Evolutionary conservation across 1,284 basidiomycete species (phyloP).

Genomic region (Rhodotorula glutinis): DNA sequence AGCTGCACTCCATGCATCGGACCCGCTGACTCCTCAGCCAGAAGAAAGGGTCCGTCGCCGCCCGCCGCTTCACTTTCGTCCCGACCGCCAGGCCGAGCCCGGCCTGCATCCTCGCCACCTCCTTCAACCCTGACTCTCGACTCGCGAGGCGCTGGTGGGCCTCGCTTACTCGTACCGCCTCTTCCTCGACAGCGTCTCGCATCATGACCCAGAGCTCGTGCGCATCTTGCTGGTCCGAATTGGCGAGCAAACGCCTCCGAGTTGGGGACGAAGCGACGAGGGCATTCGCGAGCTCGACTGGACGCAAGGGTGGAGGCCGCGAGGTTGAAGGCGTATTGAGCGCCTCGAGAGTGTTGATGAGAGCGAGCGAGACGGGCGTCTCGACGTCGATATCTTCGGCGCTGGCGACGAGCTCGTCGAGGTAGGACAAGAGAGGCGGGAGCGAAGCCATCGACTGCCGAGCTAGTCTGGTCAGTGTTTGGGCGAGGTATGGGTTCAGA

Average conservation of each 20-base stretch:
- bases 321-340: conserved; percentile 44
- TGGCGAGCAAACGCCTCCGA: conserved; percentile 65
- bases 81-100: conserved; percentile 6
- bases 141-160: conserved; percentile 5
- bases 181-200: conserved; percentile 79
- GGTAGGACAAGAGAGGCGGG: conserved; percentile 57
- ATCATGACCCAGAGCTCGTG: conserved; percentile 91
- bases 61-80: neutral
- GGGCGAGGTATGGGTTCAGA: no score
- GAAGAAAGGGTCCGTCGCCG: conserved; percentile 56
- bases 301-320: conserved; percentile 62
- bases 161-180: conserved; percentile 59
- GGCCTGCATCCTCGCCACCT: conserved; percentile 5
- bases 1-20: conserved; percentile 75
- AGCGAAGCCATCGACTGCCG: conserved; percentile 29
- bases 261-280: conserved; percentile 57
- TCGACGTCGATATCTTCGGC: conserved; percentile 53
- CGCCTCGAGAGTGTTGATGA: conserved; percentile 47
- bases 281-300: conserved; percentile 66
- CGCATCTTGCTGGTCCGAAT: conserved; percentile 88
- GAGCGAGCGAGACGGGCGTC: conserved; percentile 74
- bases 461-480: neutral
- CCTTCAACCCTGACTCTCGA: neutral
- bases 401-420: conserved; percentile 14
- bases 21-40: conserved; percentile 76